Evolutionary conservation across 768 basidiomycete species (phyloP).

Genomic region (Mycena chlorophos): DNA sequence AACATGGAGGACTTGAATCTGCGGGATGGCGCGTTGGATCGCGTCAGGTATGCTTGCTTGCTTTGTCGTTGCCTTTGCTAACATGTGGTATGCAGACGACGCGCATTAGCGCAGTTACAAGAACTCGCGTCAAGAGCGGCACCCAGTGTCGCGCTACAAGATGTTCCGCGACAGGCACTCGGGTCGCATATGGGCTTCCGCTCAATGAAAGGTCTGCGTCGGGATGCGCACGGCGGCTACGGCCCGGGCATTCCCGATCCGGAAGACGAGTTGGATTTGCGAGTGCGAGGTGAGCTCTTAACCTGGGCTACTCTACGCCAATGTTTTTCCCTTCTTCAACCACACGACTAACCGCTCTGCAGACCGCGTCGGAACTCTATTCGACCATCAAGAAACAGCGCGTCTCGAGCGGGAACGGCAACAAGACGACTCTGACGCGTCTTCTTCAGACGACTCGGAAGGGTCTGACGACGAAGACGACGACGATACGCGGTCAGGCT

Average conservation of each 20-base stretch:
- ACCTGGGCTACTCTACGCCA: not conserved
- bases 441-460: slow-evolving; percentile 40
- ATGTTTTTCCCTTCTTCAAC: not conserved
- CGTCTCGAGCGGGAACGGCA: slow-evolving; percentile 29
- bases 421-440: too few relatives aligned
- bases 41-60: slow-evolving; percentile 59
- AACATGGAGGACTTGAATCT: slow-evolving; percentile 95
- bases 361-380: too few relatives aligned
- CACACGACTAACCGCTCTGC: slow-evolving; percentile 67
- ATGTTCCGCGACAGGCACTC: slow-evolving; percentile 74
- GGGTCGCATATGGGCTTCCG: slow-evolving; percentile 62
- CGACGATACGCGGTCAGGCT: slow-evolving; percentile 41
- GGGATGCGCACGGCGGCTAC: slow-evolving; percentile 30
- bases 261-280: slow-evolving; percentile 65
- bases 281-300: slow-evolving; percentile 64
- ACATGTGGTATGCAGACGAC: slow-evolving; percentile 28
- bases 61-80: not conserved
- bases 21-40: slow-evolving; percentile 75
- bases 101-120: slow-evolving; percentile 44
- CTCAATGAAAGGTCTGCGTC: not conserved
- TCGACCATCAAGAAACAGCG: slow-evolving; percentile 47
- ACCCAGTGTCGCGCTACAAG: slow-evolving; percentile 85
- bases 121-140: slow-evolving; percentile 49
- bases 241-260: slow-evolving; percentile 43
- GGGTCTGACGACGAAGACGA: slow-evolving; percentile 54